These are phyloP conservation scores for Exophiala xenobiotica DNA, from an alignment of 2,329 filamentous ascomycete genomes.

Conservation along the genomic window DNA sequence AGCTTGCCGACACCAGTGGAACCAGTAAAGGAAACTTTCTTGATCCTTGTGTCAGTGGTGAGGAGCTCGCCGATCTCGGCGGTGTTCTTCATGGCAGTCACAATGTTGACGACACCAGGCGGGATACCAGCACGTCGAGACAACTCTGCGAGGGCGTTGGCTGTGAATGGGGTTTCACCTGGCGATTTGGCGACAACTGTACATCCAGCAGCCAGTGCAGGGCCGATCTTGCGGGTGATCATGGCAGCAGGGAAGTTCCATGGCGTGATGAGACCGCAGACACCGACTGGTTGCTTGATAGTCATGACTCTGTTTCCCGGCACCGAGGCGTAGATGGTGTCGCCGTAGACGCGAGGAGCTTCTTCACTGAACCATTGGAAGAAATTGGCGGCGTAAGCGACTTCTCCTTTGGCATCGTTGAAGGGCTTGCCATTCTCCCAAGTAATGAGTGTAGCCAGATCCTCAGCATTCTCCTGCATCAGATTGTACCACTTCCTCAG, in stretches of 20 bases:
- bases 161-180: constrained; percentile 87
- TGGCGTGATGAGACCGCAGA: constrained; percentile 66
- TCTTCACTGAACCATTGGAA: constrained; percentile 65
- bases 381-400: constrained; percentile 59
- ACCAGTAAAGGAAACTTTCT: constrained; percentile 93
- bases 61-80: constrained; percentile 73
- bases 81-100: constrained; percentile 79
- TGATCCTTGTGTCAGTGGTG: constrained; percentile 72
- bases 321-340: constrained; percentile 60
- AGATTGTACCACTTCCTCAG: constrained; percentile 67
- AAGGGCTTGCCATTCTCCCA: constrained; percentile 70
- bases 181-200: constrained; percentile 91
- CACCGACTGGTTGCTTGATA: constrained; percentile 65
- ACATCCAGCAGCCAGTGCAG: constrained; percentile 84
- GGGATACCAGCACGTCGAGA: constrained; percentile 85
- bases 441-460: constrained; percentile 64
- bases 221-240: constrained; percentile 53
- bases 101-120: constrained; percentile 83
- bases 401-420: constrained; percentile 59
- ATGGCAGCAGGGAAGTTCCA: constrained; percentile 63
- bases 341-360: constrained; percentile 58
- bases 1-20: constrained; percentile 65
- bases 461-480: constrained; percentile 64
- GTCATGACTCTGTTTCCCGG: constrained; percentile 63
- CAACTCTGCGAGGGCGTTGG: constrained; percentile 82